Base-by-base conservation (phyloP, 148 eudicot species). In the Oxyria digyna region DNA sequence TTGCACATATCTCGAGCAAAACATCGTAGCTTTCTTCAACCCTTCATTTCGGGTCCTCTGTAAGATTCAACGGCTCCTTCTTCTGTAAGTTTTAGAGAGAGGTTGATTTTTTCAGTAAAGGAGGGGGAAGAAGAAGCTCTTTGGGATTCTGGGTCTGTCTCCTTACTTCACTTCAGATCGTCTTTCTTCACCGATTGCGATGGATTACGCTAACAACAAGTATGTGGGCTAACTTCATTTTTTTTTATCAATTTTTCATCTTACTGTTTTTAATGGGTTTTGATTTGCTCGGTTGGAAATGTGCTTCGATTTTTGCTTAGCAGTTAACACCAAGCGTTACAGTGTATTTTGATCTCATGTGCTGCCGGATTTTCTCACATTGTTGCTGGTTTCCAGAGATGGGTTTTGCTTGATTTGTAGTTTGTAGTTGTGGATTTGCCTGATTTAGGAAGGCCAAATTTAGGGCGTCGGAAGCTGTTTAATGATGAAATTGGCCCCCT, bases 1-100 rank as follows among this genome's bases (percentile, higher is more conserved):
- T 59, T 59, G 65, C 77, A 70, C 80, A 74, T 68, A 43, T 74
- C 77, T 74, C 74, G 71, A 77, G 77, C 77, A 67, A 29, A 50
- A 29, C 43, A 71, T 45, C 48, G 18, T 41, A 35, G 49, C 33
- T 59, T 59, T 29, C 65, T 59, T 46, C 38, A 27, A 14, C 52
- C 29, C 24, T 68, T 21, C 27, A 57, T 24, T 32, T 59, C 37
- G 37, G 65, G 1, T 9, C n/a, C 15, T 20, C 10, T 29, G 65
- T 59, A 59, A 31, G 65, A 59, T 59, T 59, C 38, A 59, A 59
- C 65, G 65, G 65, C 65, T 59, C 65, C 37, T 59, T 59, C 38
- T 59, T 27, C 31, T 59, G 18, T 1, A 29, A 59, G 37, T 29
- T 59, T 31, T 29, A 27, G 35, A 38, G 41, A 38, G 41, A 38